phyloP scores from a whole-genome alignment of 2,329 filamentous ascomycete species.

The Phialocephala sp. region DNA sequence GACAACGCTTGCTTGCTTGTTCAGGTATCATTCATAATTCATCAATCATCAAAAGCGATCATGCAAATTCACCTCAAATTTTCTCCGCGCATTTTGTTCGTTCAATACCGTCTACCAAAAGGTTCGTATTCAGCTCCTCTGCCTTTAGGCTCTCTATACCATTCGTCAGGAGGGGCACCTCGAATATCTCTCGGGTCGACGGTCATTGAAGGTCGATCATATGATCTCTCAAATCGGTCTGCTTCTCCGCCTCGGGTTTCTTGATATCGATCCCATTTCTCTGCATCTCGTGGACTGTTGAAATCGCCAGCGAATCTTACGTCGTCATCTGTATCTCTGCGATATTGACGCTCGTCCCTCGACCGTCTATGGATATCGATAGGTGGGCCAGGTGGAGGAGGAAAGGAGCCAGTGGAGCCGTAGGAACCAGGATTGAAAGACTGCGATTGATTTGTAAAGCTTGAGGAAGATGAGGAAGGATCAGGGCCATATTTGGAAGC shows the following conservation, averaged over 20 bases:
- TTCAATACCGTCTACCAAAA: conserved; percentile 24
- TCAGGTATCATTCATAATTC: conserved; percentile 21
- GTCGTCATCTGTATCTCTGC: conserved; percentile 35
- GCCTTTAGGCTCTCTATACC: conserved; percentile 32
- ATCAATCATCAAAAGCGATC: conserved; percentile 9
- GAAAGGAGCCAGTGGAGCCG: conserved; percentile 33
- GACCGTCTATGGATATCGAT: conserved; percentile 31
- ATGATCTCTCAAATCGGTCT: conserved; percentile 13
- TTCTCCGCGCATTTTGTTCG: neutral
- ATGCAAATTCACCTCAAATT: neutral
- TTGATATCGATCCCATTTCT: conserved; percentile 39
- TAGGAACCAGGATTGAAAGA: conserved; percentile 31
- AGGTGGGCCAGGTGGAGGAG: conserved; percentile 35
- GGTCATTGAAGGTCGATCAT: conserved; percentile 27
- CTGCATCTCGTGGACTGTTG: conserved; percentile 40
- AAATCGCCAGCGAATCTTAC: conserved; percentile 34
- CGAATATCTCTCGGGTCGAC: conserved; percentile 29
- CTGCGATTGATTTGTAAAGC: conserved; percentile 23
- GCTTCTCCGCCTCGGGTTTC: conserved; percentile 24
- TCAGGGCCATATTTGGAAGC: conserved; percentile 32
- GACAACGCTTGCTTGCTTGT: conserved; percentile 5
- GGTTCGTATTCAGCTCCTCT: conserved; percentile 24
- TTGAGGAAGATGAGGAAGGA: conserved; percentile 31
- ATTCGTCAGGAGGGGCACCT: conserved; percentile 32
- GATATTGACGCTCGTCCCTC: conserved; percentile 33